Evolutionary conservation across 257 asterid genomes (phyloP).

Genomic region (Capsicum chinense): DNA sequence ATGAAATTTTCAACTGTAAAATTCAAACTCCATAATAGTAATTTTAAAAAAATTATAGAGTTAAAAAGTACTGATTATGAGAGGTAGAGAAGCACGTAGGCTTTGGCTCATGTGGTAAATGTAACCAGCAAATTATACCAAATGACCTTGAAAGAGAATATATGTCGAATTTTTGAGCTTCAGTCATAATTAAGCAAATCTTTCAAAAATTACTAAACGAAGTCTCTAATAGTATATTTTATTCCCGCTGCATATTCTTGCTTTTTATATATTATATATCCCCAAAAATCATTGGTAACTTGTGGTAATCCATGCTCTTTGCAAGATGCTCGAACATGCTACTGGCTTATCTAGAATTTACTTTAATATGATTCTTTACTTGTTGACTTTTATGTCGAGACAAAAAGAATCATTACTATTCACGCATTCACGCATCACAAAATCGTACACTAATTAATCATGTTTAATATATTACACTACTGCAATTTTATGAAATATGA

Average conservation of each 20-base stretch:
- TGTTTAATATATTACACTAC: not conserved
- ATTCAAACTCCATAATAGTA: too few relatives aligned
- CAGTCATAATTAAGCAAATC: too few relatives aligned
- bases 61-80: too few relatives aligned
- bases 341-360: not conserved
- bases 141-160: too few relatives aligned
- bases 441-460: not conserved
- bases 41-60: too few relatives aligned
- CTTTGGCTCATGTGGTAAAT: too few relatives aligned
- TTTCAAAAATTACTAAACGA: too few relatives aligned
- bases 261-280: not conserved
- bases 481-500: not conserved
- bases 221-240: too few relatives aligned
- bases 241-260: not conserved
- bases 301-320: not conserved
- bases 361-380: not conserved
- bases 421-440: not conserved
- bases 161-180: too few relatives aligned
- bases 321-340: not conserved
- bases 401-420: not conserved
- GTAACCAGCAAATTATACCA: too few relatives aligned
- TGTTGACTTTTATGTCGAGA: not conserved
- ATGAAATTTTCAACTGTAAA: too few relatives aligned
- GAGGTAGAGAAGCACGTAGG: too few relatives aligned
- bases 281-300: not conserved